Conservation (phyloP, 2,329 filamentous ascomycete species). For the Paecilomyces niveus region DNA sequence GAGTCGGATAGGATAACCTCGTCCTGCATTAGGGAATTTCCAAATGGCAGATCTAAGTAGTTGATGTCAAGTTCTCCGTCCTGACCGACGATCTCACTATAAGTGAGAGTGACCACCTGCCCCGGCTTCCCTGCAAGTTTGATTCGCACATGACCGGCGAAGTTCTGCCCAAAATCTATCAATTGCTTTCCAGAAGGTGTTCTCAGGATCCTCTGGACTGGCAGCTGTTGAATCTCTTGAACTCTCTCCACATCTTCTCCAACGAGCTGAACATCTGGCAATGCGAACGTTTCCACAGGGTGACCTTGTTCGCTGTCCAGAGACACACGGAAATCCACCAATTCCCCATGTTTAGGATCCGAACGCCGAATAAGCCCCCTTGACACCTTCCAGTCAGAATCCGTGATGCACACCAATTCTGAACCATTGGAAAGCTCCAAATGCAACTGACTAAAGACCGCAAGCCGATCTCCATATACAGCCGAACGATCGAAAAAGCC, state of each 20-base stretch:
- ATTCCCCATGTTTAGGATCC: neutral
- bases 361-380: neutral
- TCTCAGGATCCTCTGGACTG: neutral
- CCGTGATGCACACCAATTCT: neutral
- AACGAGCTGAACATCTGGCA: neutral
- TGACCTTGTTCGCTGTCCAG: neutral
- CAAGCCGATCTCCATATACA: neutral
- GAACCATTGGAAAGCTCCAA: neutral
- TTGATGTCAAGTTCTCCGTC: neutral
- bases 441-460: neutral
- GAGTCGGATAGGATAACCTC: neutral
- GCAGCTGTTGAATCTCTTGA: neutral
- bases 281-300: neutral
- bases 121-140: neutral
- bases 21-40: neutral
- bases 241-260: neutral
- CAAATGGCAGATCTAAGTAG: neutral
- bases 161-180: neutral
- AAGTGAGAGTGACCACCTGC: neutral
- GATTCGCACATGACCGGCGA: neutral
- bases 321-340: neutral
- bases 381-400: neutral
- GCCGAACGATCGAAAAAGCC: neutral
- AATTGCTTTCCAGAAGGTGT: neutral
- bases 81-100: neutral